These are phyloP conservation scores for Paraconiothyrium sp. DNA, from an alignment of 2,329 filamentous ascomycete genomes.

Conservation along the genomic window DNA sequence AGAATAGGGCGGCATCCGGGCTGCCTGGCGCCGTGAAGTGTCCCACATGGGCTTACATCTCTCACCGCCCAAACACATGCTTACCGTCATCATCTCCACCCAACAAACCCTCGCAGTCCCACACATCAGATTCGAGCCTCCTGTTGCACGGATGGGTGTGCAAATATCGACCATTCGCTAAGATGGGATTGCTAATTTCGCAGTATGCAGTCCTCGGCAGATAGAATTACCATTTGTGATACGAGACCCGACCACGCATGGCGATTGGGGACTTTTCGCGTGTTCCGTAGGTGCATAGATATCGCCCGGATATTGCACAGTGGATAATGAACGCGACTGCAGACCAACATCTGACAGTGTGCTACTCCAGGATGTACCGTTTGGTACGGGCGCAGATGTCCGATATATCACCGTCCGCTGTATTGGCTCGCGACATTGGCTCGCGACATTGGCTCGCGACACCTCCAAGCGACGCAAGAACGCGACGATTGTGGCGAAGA, in stretches of 20 bases:
- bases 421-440: neutral
- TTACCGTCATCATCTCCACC: conserved; percentile 17
- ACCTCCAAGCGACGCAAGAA: neutral
- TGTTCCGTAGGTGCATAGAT: neutral
- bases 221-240: conserved; percentile 2
- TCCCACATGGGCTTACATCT: conserved; percentile 9
- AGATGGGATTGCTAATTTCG: conserved; percentile 12
- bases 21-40: neutral
- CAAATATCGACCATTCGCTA: conserved; percentile 12
- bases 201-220: conserved; percentile 14
- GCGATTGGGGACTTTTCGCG: conserved; percentile 4
- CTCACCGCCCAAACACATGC: conserved; percentile 6
- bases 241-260: neutral
- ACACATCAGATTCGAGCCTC: conserved; percentile 3
- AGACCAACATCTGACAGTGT: neutral
- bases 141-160: conserved; percentile 10
- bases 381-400: neutral
- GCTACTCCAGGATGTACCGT: neutral
- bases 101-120: conserved; percentile 14
- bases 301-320: conserved; percentile 3
- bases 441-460: neutral
- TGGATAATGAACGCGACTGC: neutral
- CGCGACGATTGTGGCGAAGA: conserved; percentile 6
- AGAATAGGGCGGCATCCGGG: conserved; percentile 1
- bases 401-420: neutral